Evolutionary conservation across 805 yeast genomes (phyloP), one percentile per base, ranked within the genome.

Genomic region (Cyberlindnera maclurae): DNA sequence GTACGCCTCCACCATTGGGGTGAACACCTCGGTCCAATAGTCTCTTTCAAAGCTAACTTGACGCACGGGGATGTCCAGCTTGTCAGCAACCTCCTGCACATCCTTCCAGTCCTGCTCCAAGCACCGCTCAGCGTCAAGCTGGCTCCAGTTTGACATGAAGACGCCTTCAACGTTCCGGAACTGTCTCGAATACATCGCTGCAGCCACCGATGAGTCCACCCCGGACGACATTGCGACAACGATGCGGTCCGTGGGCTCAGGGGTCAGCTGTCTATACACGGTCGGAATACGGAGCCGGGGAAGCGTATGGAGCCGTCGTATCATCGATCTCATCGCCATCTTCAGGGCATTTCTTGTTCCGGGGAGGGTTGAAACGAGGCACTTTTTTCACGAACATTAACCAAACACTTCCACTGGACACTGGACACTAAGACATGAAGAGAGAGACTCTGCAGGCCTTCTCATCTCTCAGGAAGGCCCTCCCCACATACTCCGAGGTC

Each of bases 141-240:
- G 39, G 53, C 44, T 29, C 63, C 54, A 93, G 62, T 93, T 93
- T 30, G 87, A 83, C 97, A 93, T 93, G 60, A 84, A 90, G 2
- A 93, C 69, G 0, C 97, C 98, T 33, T 70, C 60, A 2, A 84
- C 93, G 33, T 82, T 75, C 3, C 64, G 63, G 48, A 70, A 75
- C 26, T 63, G 55, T n/a, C 66, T 60, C 6, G 85, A 65, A 48
- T 69, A 78, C 43, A 84, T 40, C 0, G 83, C 77, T 0, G 97
- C 97, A 3, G 83, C 75, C 1, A 89, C 87, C 1, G 96, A 82
- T 0, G 97, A 89, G 59, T 93, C 98, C 1, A 93, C 97, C 0
- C 98, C 98, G 0, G 95, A 84, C 1, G 96, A 86, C 96, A 93
- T 85, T 7, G 97, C 96, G 5, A 93, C 76, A 15, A 83, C 63